Evolutionary conservation across 495 filamentous ascomycete species (phyloP).

Genomic region (Pyronema omphalodes): DNA sequence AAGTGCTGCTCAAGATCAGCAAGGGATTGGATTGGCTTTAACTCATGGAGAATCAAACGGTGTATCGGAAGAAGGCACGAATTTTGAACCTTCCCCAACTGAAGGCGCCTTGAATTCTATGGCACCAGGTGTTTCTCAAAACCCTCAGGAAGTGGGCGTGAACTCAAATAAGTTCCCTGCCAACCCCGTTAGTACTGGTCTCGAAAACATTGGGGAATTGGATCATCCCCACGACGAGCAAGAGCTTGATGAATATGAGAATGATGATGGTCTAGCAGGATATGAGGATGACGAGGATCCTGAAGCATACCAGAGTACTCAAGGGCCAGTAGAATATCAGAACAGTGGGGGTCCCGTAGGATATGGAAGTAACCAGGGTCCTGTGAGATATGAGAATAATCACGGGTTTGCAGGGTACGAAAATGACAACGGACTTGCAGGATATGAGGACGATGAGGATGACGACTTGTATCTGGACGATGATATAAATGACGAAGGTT

Average conservation of each 20-base stretch:
- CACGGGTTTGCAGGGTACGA: slow-evolving; percentile 15
- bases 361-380: slow-evolving; percentile 5
- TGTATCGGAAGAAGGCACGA: neutral
- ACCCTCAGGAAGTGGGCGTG: neutral
- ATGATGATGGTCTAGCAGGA: neutral
- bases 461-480: slow-evolving; percentile 76
- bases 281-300: too few relatives aligned
- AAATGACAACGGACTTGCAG: slow-evolving; percentile 8
- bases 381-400: slow-evolving; percentile 12
- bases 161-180: slow-evolving; percentile 5
- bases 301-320: too few relatives aligned
- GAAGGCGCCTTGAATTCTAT: slow-evolving; percentile 3
- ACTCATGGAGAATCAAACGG: neutral
- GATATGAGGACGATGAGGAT: slow-evolving; percentile 28
- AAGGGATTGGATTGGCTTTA: slow-evolving; percentile 11
- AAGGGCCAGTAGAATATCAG: too few relatives aligned
- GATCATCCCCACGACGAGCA: slow-evolving; percentile 11
- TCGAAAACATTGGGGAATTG: slow-evolving; percentile 15
- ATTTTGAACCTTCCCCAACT: neutral
- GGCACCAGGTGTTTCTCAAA: slow-evolving; percentile 10
- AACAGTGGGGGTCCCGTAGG: too few relatives aligned
- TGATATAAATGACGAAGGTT: slow-evolving; percentile 35
- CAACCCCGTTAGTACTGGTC: slow-evolving; percentile 16
- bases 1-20: neutral
- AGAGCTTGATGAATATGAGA: slow-evolving; percentile 15